A percentile compares a stretch with the other conserved stretches of the same genome.
Evolutionary conservation across 768 basidiomycete species (phyloP).

Genomic region (Leccinum pellstonianum): DNA sequence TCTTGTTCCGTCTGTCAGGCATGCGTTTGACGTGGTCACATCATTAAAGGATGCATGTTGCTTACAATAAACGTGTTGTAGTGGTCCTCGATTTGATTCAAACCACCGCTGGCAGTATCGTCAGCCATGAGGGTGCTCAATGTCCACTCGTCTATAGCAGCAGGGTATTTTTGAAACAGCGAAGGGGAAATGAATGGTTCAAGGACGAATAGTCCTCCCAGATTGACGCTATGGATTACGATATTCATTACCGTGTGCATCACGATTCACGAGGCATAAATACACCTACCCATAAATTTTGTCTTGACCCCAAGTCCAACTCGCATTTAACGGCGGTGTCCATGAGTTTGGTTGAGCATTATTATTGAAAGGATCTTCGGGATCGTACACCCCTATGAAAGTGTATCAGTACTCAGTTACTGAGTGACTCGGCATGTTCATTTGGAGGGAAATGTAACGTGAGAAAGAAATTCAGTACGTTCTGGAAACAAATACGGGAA

Average conservation of each 20-base stretch:
- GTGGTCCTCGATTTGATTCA: constrained; percentile 70
- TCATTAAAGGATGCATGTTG: constrained; percentile 10
- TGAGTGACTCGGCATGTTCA: not conserved
- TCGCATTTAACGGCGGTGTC: constrained; percentile 75
- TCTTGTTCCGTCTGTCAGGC: constrained; percentile 75
- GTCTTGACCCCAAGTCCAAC: constrained; percentile 69
- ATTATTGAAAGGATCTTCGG: constrained; percentile 73
- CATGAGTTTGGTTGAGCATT: constrained; percentile 73
- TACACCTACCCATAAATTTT: constrained; percentile 56
- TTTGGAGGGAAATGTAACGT: not conserved
- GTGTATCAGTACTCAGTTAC: constrained; percentile 2
- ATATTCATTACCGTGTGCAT: constrained; percentile 9
- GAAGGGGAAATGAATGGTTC: constrained; percentile 78
- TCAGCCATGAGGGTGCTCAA: constrained; percentile 63
- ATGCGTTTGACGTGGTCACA: not conserved
- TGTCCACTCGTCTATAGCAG: constrained; percentile 64
- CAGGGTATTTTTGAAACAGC: constrained; percentile 59
- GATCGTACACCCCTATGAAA: constrained; percentile 58
- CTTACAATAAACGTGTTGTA: constrained; percentile 82
- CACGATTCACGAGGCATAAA: constrained; percentile 7
- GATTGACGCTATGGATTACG: constrained; percentile 49
- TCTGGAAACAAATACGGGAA: not conserved
- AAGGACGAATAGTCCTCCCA: constrained; percentile 73
- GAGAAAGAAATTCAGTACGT: not conserved
- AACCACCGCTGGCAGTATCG: constrained; percentile 59